phyloP scores from a whole-genome alignment of 805 yeast species.

The Starmerella ratchasimensis region DNA sequence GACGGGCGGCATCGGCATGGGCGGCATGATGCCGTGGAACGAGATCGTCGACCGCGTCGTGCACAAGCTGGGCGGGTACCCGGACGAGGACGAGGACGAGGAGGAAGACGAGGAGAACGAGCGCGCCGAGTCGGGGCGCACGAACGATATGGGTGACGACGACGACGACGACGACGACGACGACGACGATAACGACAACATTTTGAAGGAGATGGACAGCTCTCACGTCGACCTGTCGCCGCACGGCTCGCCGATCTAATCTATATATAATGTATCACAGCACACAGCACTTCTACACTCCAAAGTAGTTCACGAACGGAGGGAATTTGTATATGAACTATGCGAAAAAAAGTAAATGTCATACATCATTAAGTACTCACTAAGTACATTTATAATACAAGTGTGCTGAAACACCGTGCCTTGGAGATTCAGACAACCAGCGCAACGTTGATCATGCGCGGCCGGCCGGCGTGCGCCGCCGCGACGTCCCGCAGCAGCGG shows the following conservation, averaged over 20 bases:
- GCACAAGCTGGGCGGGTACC: conserved; percentile 51
- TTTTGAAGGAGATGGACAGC: conserved; percentile 7
- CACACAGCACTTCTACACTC: no score
- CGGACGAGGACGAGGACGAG: conserved; percentile 40
- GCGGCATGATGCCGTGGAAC: conserved; percentile 97
- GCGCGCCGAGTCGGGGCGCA: not conserved
- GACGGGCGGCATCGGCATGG: conserved; percentile 98
- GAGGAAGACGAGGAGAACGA: conserved; percentile 30
- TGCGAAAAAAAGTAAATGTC: no score
- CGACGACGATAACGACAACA: conserved; percentile 25
- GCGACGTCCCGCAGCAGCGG: conserved; percentile 2
- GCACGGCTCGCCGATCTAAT: conserved; percentile 12
- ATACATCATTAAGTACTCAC: no score
- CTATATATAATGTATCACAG: no score
- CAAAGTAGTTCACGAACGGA: no score
- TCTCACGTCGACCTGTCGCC: conserved; percentile 1
- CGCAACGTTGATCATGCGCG: conserved; percentile 10
- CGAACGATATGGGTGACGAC: conserved; percentile 19
- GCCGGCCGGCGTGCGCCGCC: not conserved
- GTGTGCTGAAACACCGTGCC: no score
- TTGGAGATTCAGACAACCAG: conserved; percentile 1
- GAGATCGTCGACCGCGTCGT: conserved; percentile 82
- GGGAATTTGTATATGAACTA: no score
- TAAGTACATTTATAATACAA: no score
- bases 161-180: conserved; percentile 38